phyloP scores from a whole-genome alignment of 768 basidiomycete species.

The Strobilomyces dryophilus region DNA sequence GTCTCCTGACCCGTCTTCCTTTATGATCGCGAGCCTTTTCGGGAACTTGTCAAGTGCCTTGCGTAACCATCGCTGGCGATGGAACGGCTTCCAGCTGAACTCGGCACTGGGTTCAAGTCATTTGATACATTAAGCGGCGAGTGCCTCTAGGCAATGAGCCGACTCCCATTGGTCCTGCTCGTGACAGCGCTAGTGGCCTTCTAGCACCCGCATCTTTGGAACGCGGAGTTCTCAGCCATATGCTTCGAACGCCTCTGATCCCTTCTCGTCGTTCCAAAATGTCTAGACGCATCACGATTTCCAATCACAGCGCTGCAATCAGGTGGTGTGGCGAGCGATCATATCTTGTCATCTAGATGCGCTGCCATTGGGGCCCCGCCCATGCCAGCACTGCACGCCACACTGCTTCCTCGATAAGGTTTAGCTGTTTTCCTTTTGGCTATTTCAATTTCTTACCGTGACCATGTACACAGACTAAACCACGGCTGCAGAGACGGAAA shows the following conservation, averaged over 20 bases:
- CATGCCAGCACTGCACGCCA: constrained; percentile 10
- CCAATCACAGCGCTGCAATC: constrained; percentile 2
- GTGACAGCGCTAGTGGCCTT: not conserved
- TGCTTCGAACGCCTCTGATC: not conserved
- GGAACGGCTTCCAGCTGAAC: not conserved
- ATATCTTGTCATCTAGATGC: constrained; percentile 10
- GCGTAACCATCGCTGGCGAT: not conserved
- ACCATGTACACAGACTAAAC: not conserved
- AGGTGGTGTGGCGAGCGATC: not conserved
- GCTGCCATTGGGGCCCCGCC: not conserved
- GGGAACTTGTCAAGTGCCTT: not conserved
- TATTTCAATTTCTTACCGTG: constrained; percentile 6
- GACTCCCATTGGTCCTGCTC: not conserved
- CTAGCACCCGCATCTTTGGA: not conserved
- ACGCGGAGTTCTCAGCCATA: not conserved
- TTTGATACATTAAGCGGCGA: not conserved
- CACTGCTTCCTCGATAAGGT: constrained; percentile 6
- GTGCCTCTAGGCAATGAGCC: not conserved
- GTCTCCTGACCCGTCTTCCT: constrained; percentile 5
- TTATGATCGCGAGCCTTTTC: constrained; percentile 13
- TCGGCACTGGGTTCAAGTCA: not conserved
- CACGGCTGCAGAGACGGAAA: constrained; percentile 15
- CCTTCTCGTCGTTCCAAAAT: not conserved
- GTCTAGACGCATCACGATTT: not conserved
- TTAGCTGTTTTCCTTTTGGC: constrained; percentile 9